Evolutionary conservation across 2,329 filamentous ascomycete genomes (phyloP), one percentile per base, ranked within the genome.

Genomic region (Arthrobotrys musiformis): DNA sequence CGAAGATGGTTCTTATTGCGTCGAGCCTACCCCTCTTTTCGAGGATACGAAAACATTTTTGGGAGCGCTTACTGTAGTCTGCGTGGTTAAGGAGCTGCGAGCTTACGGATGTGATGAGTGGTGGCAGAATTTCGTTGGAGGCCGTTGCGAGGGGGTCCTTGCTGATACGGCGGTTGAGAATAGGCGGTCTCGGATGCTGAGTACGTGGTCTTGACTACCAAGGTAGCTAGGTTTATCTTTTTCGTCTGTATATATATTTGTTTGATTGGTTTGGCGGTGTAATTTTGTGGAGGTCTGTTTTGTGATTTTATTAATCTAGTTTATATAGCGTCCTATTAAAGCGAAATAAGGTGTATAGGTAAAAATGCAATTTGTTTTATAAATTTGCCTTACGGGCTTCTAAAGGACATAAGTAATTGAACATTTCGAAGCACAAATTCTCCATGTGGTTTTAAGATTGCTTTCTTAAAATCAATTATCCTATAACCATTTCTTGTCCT

Each of bases 91-190:
- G 11, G 54, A 58, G 54, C 54, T 58, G n/a, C 33, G 54, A 19
- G 0, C 13, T n/a, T 58, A 58, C n/a, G 54, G 54, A 1, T 58
- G 54, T 58, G 40, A 26, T 19, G 54, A 58, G 11, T 58, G 54
- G 54, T 58, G 54, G 54, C 8, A 58, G 30, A 58, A 58, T 40
- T 58, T 58, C 17, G 54, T 58, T n/a, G 24, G 22, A 17, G 54
- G 54, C 24, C 33, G 30, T 40, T 58, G 54, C 26, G 54, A 8
- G 1, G 54, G 19, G 1, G 30, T 58, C 40, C 8, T 58, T 11
- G 19, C 40, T 40, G 54, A 13, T 11, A 19, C 26, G 6, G 33
- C 54, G 1, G 54, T 40, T 40, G 54, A 58, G 30, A 17, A 58
- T 13, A 58, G 54, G 19, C 30, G 54, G 54, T 58, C 54, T 24